Evolutionary conservation across 768 basidiomycete species (phyloP).

Genomic region (Kwoniella shandongensis): DNA sequence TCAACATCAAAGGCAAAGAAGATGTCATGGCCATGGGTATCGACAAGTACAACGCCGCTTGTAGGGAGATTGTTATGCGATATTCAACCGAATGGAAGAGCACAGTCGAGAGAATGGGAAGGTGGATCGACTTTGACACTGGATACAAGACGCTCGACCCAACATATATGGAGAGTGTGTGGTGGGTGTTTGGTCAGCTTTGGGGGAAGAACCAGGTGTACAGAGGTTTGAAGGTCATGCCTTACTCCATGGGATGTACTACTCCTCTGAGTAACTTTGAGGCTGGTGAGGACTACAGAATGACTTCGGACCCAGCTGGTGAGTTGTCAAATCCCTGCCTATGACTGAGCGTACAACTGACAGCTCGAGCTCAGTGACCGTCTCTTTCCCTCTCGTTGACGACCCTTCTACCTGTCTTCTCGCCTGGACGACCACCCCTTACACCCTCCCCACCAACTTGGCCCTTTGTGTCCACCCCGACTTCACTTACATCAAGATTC

Average conservation of each 20-base stretch:
- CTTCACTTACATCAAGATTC: conserved; percentile 93
- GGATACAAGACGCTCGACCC: conserved; percentile 97
- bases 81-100: conserved; percentile 90
- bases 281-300: conserved; percentile 85
- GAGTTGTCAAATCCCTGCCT: conserved; percentile 40
- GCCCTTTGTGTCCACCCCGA: conserved; percentile 95
- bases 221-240: conserved; percentile 91
- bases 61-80: conserved; percentile 94
- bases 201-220: conserved; percentile 91
- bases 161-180: conserved; percentile 94
- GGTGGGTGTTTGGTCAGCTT: conserved; percentile 98
- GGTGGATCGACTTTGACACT: conserved; percentile 99
- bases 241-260: conserved; percentile 93
- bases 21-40: conserved; percentile 96
- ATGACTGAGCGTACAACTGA: neutral
- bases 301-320: conserved; percentile 91
- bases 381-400: conserved; percentile 88
- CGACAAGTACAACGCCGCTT: conserved; percentile 95
- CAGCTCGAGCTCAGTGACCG: conserved; percentile 65
- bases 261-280: conserved; percentile 98
- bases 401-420: conserved; percentile 85
- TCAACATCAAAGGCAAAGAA: conserved; percentile 85
- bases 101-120: conserved; percentile 96
- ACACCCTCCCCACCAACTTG: conserved; percentile 95
- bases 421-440: conserved; percentile 99